A percentile compares a stretch with the other conserved stretches of the same genome.
Evolutionary conservation across 2,329 filamentous ascomycete species (phyloP).

Genomic region (Aureobasidium leucospermi): DNA sequence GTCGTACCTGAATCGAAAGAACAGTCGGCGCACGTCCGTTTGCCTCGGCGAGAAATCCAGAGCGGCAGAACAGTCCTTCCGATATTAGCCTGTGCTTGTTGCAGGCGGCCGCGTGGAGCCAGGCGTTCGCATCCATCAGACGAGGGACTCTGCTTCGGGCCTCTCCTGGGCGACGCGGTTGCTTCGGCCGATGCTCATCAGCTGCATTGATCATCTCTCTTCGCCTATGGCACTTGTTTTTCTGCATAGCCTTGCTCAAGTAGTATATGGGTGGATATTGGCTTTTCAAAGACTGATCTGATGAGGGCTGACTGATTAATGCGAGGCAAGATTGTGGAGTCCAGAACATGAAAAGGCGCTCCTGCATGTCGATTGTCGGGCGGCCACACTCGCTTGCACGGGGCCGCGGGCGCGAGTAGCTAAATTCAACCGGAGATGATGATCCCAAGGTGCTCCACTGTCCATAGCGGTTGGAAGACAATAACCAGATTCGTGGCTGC

Average conservation of each 20-base stretch:
- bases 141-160: background rate
- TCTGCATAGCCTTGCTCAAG: background rate
- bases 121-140: background rate
- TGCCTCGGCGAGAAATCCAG: background rate
- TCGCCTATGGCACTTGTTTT: background rate
- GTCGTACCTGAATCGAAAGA: background rate
- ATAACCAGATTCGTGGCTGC: too few species aligned
- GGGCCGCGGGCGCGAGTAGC: background rate
- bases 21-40: background rate
- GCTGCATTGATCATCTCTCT: background rate
- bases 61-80: background rate
- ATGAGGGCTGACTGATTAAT: background rate
- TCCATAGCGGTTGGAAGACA: too few species aligned
- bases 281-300: background rate
- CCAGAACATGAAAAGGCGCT: background rate
- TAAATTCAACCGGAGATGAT: background rate
- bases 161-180: background rate
- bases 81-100: conserved; percentile 11
- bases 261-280: background rate
- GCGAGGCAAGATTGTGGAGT: background rate
- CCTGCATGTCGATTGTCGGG: background rate
- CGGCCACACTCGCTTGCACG: background rate
- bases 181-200: background rate
- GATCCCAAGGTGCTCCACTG: background rate
- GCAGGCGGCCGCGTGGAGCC: conserved; percentile 2